Evolutionary conservation across 2,329 filamentous ascomycete genomes (phyloP).

Genomic region (Colletotrichum phormii): DNA sequence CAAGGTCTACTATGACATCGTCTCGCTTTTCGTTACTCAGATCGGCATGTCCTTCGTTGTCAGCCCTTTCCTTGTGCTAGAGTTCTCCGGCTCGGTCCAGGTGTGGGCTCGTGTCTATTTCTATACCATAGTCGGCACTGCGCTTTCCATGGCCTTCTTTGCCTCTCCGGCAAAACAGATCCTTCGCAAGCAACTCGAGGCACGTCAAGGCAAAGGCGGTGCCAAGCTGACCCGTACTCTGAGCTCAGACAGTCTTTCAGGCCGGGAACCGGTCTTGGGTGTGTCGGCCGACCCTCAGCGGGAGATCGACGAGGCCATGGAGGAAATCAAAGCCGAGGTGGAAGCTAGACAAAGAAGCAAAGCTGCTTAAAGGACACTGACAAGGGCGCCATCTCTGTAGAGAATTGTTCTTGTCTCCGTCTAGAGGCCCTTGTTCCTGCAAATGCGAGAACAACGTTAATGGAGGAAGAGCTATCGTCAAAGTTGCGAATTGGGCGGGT

Average conservation of each 20-base stretch:
- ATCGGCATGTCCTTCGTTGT: conserved; percentile 85
- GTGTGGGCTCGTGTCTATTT: conserved; percentile 92
- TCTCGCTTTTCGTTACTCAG: conserved; percentile 82
- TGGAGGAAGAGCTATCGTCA: neutral
- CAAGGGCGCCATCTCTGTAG: neutral
- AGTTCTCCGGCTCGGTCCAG: conserved; percentile 74
- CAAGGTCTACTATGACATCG: conserved; percentile 89
- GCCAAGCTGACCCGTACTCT: conserved; percentile 59
- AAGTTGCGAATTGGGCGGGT: neutral
- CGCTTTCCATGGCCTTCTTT: conserved; percentile 78
- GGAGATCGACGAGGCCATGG: conserved; percentile 82
- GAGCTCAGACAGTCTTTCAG: conserved; percentile 68
- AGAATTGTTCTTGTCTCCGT: neutral
- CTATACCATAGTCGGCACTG: conserved; percentile 80
- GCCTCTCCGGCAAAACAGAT: conserved; percentile 77
- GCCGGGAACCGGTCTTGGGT: conserved; percentile 76
- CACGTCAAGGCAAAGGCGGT: conserved; percentile 61
- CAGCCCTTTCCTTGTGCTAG: conserved; percentile 86
- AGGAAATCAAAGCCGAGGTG: conserved; percentile 80
- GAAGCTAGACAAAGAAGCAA: conserved; percentile 54
- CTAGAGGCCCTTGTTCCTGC: neutral
- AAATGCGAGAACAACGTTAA: neutral
- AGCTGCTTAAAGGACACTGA: neutral
- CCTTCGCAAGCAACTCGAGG: conserved; percentile 69
- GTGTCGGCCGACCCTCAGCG: conserved; percentile 80